Evolutionary conservation across 176 grass and related monocot genomes (phyloP).

Genomic region (Oryza punctata): DNA sequence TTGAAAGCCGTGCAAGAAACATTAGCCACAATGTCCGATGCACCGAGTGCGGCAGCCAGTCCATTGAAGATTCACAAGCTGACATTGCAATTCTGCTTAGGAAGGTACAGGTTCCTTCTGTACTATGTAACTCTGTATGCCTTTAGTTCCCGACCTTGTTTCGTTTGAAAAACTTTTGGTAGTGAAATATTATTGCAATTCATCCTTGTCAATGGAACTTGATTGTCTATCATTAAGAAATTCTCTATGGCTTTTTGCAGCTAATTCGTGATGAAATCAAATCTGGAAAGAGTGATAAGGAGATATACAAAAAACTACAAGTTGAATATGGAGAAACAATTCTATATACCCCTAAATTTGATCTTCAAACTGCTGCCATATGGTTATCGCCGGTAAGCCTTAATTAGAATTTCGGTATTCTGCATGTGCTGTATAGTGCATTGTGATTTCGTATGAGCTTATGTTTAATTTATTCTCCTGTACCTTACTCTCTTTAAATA

Average conservation of each 20-base stretch:
- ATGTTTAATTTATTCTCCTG: neutral
- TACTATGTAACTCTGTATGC: neutral
- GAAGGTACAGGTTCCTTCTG: slow-evolving; percentile 52
- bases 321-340: slow-evolving; percentile 82
- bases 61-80: slow-evolving; percentile 97
- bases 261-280: slow-evolving; percentile 84
- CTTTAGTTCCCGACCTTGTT: neutral
- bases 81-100: slow-evolving; percentile 94
- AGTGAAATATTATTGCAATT: neutral
- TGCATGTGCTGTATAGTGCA: neutral
- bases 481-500: neutral
- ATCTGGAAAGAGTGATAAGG: slow-evolving; percentile 80
- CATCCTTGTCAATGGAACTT: neutral
- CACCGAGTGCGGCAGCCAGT: slow-evolving; percentile 96
- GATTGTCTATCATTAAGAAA: neutral
- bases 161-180: neutral
- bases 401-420: neutral
- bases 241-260: slow-evolving; percentile 46
- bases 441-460: neutral
- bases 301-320: slow-evolving; percentile 79
- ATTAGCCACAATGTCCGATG: slow-evolving; percentile 96
- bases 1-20: slow-evolving; percentile 77
- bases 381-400: slow-evolving; percentile 85
- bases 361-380: slow-evolving; percentile 90
- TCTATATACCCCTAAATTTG: slow-evolving; percentile 82